Base-by-base conservation (phyloP, 1,139 yeast genomes). In the Taphrina betulina region DNA sequence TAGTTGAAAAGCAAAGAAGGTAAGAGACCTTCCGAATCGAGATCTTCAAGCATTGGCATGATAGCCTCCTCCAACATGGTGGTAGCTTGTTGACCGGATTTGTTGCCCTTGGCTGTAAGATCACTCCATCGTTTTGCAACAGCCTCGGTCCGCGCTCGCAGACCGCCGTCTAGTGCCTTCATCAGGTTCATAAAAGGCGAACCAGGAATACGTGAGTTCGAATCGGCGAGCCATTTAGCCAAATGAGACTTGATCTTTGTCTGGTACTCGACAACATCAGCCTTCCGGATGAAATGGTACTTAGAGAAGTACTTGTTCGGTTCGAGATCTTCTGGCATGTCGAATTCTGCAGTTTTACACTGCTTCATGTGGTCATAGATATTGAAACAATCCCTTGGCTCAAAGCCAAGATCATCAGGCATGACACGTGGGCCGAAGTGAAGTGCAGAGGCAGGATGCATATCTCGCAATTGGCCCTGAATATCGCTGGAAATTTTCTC, bases 371-470 rank as follows among this genome's bases (percentile, higher is more conserved):
- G 38, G 2, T 37, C 37, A 23, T 56, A 56, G 10, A 56, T 26
- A 33, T 43, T 46, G 33, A 34, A 37, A 19, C 52, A 53, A 37
- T 56, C 58, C 5, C 58, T 38, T 5, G 58, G 58, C 28, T 56
- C 58, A 35, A 56, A 52, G 4, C 53, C 38, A 3, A 56, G 46
- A 23, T 50, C 55, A 20, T 52, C 51, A n/a, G 56, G 56, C 45
- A 53, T 42, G 34, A 46, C 44, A 3, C 57, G 57, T 7, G 53
- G 55, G 5, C 57, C 54, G 38, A 51, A 51, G 23, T 52, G 52
- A n/a, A 56, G 16, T 1, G 58, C 58, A 2, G 58, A 44, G 10
- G 57, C 58, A 12, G 58, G 58, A 23, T 56, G 58, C 36, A 50
- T 50, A 14, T 50, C 54, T 26, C 46, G 8, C 24, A 50, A 17